Evolutionary conservation across 2,329 filamentous ascomycete species (phyloP), one percentile per base, ranked within the genome.

Genomic region (Colletotrichum trifolii): DNA sequence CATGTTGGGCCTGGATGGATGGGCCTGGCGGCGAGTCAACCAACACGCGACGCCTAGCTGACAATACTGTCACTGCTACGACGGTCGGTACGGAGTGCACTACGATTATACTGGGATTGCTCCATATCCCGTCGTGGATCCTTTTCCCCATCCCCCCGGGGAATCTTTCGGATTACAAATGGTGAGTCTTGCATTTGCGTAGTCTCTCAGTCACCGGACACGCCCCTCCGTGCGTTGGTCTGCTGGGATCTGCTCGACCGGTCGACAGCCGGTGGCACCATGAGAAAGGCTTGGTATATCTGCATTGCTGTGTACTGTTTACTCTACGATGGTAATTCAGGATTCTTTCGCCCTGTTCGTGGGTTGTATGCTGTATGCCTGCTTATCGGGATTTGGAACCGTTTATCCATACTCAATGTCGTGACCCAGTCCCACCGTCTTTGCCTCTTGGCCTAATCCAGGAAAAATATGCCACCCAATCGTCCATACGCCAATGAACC

Each of bases 141-240:
- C 52, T 42, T 40, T n/a, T 50, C n/a, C n/a, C 46, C 57, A 46
- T 48, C 35, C 46, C 61, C 52, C 58, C 58, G 58, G 62, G 59
- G 62, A 62, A 56, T 65, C 40, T 65, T 57, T 65, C 58, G 62
- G 62, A 65, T 65, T 65, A 62, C 62, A 65, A 65, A 65, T 65
- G 17, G 46, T 48, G 17, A 49, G 12, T 17, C 35, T 36, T 53
- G 63, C 34, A 65, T 62, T 65, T 57, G 63, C 17, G 43, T 38
- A 42, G 55, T 15, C 15, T 58, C 34, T 52, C 45, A 17, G 25
- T 48, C 36, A 25, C 40, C 43, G 42, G 17, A 42, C 38, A 35
- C 47, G 8, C 17, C 13, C 12, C 8, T 25, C 39, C 17, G 25
- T 25, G 25, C 25, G 25, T 25, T 25, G 25, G 25, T 25, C 25